Evolutionary conservation across 202 grass and related monocot species (phyloP), one percentile per base, ranked within the genome.

Genomic region (Schoenoplectus triqueter): DNA sequence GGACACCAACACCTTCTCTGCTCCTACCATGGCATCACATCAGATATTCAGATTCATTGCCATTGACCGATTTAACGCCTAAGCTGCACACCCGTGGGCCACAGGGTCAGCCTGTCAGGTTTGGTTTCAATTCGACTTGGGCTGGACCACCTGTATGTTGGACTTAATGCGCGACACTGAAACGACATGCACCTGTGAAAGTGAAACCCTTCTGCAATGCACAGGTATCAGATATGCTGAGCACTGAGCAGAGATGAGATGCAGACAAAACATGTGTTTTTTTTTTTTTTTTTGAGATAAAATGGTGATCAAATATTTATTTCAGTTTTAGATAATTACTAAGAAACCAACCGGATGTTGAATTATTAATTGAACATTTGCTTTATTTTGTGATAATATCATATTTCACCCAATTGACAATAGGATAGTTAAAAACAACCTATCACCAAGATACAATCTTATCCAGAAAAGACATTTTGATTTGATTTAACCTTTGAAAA

Each of bases 401-500:
- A 31, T 31, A 31, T 31, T 31, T 31, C 44, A 71, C 1, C 68
- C 5, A 15, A n/a, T 70, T 70, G 5, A 47, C 44, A n/a, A 20
- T 11, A 4, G 1, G 6, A 20, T 6, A 51, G 17, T 48, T 21
- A n/a, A 49, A 3, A 73, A 15, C 46, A 48, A 73, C 46, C n/a
- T 51, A 73, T 51, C 31, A 61, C 49, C 39, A 2, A 10, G 55
- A 79, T 61, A 31, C 31, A 79, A 79, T 61, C 75, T 42, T 45
- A 78, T 78, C 75, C 55, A 4, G 40, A 18, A 74, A 59, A 61
- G 39, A 41, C 61, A 67, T 67, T 51, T 67, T 66, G 44, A 31
- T 62, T 67, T 83, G 64, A 70, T 71, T 83, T 83, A 70, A 59
- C 66, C 49, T 41, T 69, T 59, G 81, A 83, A 69, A 83, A 42